phyloP scores from a whole-genome alignment of 306 rosid genomes.

The Cucumis hystrix region DNA sequence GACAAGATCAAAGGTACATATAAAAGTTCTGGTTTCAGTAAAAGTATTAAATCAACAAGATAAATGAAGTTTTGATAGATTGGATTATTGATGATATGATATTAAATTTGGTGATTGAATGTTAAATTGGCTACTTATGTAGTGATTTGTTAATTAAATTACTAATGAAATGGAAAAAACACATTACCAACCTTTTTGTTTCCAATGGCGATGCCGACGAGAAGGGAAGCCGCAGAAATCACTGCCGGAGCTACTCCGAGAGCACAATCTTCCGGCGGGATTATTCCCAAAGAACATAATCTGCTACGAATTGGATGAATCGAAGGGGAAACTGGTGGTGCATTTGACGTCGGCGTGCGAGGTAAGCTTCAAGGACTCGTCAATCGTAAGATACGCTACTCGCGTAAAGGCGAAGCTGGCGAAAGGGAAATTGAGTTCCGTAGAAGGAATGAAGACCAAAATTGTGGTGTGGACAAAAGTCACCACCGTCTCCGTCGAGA shows the following conservation, averaged over 20 bases:
- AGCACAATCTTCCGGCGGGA: slow-evolving; percentile 62
- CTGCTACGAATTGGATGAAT: slow-evolving; percentile 76
- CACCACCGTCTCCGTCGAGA: slow-evolving; percentile 42
- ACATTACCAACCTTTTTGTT: background rate
- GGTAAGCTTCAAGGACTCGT: slow-evolving; percentile 77
- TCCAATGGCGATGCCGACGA: background rate
- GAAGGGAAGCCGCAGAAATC: slow-evolving; percentile 85
- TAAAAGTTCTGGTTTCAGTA: too few species aligned
- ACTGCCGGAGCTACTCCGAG: slow-evolving; percentile 60
- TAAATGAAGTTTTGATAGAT: too few species aligned
- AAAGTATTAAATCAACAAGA: too few species aligned
- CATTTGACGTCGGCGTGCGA: slow-evolving; percentile 56
- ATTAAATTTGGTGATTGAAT: too few species aligned
- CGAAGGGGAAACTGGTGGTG: slow-evolving; percentile 57
- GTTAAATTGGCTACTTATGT: too few species aligned
- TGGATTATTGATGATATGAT: too few species aligned
- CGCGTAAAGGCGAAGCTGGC: slow-evolving; percentile 54
- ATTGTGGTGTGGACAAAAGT: slow-evolving; percentile 84
- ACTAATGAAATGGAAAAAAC: background rate
- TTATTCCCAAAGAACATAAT: slow-evolving; percentile 82
- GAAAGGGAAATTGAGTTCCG: slow-evolving; percentile 64
- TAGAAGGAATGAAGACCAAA: slow-evolving; percentile 87
- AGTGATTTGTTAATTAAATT: too few species aligned
- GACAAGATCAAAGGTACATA: background rate
- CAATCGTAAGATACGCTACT: slow-evolving; percentile 62